phyloP scores from a whole-genome alignment of 371 early-diverging fungal genomes.

The Mortierella sp. region DNA sequence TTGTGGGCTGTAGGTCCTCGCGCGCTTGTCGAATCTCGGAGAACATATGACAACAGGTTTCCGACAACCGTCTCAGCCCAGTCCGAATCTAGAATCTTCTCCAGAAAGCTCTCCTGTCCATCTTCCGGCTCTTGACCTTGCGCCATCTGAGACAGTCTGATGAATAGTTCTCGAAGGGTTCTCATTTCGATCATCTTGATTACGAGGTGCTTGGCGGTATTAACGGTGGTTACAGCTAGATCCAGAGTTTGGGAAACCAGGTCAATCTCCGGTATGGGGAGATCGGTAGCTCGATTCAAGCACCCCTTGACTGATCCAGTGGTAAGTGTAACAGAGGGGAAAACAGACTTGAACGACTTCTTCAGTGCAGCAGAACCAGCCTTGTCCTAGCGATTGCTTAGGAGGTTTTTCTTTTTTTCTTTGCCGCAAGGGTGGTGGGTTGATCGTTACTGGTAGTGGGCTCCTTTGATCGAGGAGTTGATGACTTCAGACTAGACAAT shows the following conservation, averaged over 20 bases:
- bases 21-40: neutral
- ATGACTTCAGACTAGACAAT: neutral
- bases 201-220: conserved; percentile 4
- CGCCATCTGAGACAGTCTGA: neutral
- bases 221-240: neutral
- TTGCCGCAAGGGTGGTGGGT: neutral
- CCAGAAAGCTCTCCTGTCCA: neutral
- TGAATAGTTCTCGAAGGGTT: neutral
- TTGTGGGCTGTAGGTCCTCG: neutral
- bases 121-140: neutral
- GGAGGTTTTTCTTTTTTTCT: neutral
- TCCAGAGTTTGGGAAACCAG: neutral
- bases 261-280: neutral
- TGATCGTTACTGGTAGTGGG: neutral
- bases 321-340: neutral
- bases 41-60: neutral
- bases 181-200: conserved; percentile 3
- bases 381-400: neutral
- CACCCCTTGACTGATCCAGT: conserved; percentile 5
- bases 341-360: neutral
- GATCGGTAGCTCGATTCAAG: neutral
- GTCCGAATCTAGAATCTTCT: neutral
- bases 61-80: neutral
- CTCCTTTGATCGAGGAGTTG: neutral
- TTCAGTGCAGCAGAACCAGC: neutral